Conservation (phyloP, 441 rosid genomes). For the Pelargonium fulgidum region DNA sequence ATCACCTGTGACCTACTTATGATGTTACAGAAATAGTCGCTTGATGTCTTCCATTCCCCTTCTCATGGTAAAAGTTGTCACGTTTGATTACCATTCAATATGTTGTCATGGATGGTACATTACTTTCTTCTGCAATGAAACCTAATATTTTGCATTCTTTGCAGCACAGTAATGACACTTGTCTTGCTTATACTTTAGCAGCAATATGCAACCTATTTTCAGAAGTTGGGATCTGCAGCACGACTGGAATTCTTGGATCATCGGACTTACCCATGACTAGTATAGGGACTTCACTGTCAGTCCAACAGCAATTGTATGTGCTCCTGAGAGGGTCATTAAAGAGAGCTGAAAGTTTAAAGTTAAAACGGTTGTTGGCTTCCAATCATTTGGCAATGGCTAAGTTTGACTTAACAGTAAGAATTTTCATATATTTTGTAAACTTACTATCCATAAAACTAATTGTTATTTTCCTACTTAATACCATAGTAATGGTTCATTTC, state of each 20-base stretch:
- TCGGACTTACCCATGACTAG: slow-evolving; percentile 60
- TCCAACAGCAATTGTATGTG: slow-evolving; percentile 81
- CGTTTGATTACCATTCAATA: neutral
- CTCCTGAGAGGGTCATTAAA: slow-evolving; percentile 70
- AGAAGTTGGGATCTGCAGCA: slow-evolving; percentile 71
- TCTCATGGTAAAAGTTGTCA: neutral
- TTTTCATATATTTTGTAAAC: slow-evolving; percentile 5
- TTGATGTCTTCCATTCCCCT: neutral
- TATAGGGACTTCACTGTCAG: slow-evolving; percentile 62
- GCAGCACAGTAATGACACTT: slow-evolving; percentile 87
- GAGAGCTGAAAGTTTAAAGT: slow-evolving; percentile 79
- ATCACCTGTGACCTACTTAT: neutral
- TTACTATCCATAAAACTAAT: neutral
- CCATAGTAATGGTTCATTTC: neutral
- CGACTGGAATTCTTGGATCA: slow-evolving; percentile 66
- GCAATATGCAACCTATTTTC: slow-evolving; percentile 85
- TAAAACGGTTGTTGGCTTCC: slow-evolving; percentile 78
- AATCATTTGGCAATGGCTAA: slow-evolving; percentile 94
- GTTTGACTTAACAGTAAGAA: slow-evolving; percentile 74
- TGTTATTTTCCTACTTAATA: neutral
- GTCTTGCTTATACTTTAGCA: slow-evolving; percentile 90
- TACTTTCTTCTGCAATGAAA: slow-evolving; percentile 7
- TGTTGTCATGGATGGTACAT: neutral
- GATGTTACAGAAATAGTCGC: no score
- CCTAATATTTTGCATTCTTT: slow-evolving; percentile 26